phyloP scores from a whole-genome alignment of 139 green algal species.

The Auxenochlorella protothecoides region DNA sequence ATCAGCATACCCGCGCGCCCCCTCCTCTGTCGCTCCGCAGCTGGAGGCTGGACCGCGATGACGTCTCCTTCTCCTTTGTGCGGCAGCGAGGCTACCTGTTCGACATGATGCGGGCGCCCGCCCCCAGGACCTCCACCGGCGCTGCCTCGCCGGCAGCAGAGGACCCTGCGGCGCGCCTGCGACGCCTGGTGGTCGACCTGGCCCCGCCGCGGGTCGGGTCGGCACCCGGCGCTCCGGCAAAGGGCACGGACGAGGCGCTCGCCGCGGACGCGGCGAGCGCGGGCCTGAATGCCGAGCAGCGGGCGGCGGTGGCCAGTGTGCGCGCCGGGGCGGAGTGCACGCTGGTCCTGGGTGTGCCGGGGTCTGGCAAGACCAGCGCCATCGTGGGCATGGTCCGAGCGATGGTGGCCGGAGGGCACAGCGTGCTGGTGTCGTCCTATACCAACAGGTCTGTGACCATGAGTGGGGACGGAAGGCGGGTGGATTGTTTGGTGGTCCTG shows the following conservation, averaged over 20 bases:
- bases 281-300: constrained; percentile 62
- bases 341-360: constrained; percentile 82
- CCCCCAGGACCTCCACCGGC: not conserved
- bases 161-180: constrained; percentile 15
- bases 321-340: constrained; percentile 60
- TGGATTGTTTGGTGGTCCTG: too few relatives aligned
- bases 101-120: constrained; percentile 17
- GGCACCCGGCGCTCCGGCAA: not conserved
- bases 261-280: not conserved
- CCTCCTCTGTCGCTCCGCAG: not conserved
- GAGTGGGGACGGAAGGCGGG: too few relatives aligned
- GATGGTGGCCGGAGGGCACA: constrained; percentile 37
- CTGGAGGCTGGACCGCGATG: constrained; percentile 71
- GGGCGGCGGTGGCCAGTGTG: constrained; percentile 40
- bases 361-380: constrained; percentile 65
- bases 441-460: constrained; percentile 65
- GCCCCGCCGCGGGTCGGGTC: constrained; percentile 10
- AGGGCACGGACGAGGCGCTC: too few relatives aligned
- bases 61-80: constrained; percentile 36
- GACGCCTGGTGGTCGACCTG: constrained; percentile 50
- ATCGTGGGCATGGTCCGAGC: constrained; percentile 43
- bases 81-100: constrained; percentile 52
- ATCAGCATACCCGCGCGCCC: too few relatives aligned
- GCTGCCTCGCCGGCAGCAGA: not conserved
- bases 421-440: constrained; percentile 84